phyloP scores from a whole-genome alignment of 257 asterid species.

The Ajuga chamaepitys region DNA sequence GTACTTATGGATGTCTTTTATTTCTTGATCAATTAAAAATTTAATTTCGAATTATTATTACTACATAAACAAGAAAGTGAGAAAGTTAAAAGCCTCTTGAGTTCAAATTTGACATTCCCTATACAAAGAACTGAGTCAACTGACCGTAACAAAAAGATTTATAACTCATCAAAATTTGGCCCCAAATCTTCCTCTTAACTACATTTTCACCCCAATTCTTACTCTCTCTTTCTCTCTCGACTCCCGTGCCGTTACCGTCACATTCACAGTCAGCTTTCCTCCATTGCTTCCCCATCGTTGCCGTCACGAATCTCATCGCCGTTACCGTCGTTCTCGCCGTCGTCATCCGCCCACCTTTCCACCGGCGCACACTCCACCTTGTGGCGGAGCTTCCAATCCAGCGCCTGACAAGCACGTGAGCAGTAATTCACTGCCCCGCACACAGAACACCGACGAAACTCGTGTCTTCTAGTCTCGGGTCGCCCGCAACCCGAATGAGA shows the following conservation, averaged over 20 bases:
- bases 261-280: constrained; percentile 33
- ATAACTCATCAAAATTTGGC: constrained; percentile 32
- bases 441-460: constrained; percentile 84
- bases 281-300: constrained; percentile 24
- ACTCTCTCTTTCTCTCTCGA: constrained; percentile 3
- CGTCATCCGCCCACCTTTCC: constrained; percentile 41
- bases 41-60: background rate
- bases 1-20: background rate
- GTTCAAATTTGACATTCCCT: constrained; percentile 16
- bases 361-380: constrained; percentile 68
- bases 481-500: constrained; percentile 86
- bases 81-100: background rate
- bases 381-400: constrained; percentile 93
- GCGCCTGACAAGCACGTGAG: constrained; percentile 96
- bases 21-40: background rate
- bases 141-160: constrained; percentile 6
- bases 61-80: background rate
- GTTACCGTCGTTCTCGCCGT: constrained; percentile 5
- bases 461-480: constrained; percentile 80
- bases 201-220: constrained; percentile 8
- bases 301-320: background rate
- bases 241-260: constrained; percentile 64
- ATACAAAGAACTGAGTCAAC: constrained; percentile 23
- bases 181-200: constrained; percentile 6
- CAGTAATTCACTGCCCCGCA: constrained; percentile 91